A percentile compares a stretch with the other conserved stretches of the same genome.
Evolutionary conservation across 2,329 filamentous ascomycete species (phyloP).

Genomic region (Aspergillus ibericus): DNA sequence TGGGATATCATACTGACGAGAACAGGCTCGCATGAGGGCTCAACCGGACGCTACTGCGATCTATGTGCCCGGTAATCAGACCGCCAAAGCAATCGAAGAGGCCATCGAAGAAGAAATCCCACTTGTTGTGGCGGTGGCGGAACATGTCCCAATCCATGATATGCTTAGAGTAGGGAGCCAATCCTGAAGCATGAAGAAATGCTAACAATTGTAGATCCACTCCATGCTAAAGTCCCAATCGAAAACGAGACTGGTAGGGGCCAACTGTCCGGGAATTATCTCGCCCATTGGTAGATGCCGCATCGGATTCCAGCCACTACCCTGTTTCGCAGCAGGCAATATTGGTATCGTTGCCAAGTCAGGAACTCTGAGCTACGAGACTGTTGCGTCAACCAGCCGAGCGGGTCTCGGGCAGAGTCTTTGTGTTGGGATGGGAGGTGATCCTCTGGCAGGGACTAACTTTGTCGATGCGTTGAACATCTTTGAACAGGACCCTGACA

Average conservation of each 20-base stretch:
- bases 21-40: conserved; percentile 64
- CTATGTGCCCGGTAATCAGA: conserved; percentile 75
- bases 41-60: conserved; percentile 77
- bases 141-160: conserved; percentile 77
- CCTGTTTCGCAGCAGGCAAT: conserved; percentile 67
- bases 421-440: conserved; percentile 75
- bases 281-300: conserved; percentile 69
- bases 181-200: neutral
- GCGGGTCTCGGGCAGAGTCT: conserved; percentile 76
- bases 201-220: conserved; percentile 53
- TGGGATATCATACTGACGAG: neutral
- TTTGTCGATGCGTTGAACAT: conserved; percentile 69
- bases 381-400: conserved; percentile 70
- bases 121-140: conserved; percentile 74
- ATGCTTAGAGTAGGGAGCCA: conserved; percentile 62
- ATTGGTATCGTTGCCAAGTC: conserved; percentile 79
- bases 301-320: conserved; percentile 74
- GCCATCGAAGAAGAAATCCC: conserved; percentile 78
- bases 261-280: conserved; percentile 81
- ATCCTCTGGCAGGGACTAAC: conserved; percentile 71
- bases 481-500: conserved; percentile 66
- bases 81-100: conserved; percentile 72
- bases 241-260: conserved; percentile 71
- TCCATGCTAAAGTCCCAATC: conserved; percentile 70
- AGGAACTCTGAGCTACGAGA: conserved; percentile 77